phyloP scores from a whole-genome alignment of 352 stramenopile species.

The Pythium phragmitis region DNA sequence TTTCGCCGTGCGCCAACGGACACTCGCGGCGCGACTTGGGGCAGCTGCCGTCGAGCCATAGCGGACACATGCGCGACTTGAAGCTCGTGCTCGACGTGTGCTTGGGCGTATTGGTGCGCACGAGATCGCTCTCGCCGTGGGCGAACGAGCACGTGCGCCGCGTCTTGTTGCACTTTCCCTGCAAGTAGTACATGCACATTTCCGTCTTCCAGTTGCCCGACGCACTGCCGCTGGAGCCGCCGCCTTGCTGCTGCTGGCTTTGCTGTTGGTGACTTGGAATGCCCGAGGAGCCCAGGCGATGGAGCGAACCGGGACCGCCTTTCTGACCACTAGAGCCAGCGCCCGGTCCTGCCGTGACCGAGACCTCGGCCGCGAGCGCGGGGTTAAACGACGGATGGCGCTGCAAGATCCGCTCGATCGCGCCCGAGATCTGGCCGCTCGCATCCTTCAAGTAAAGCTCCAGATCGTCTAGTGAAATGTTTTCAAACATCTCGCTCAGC shows the following conservation, averaged over 20 bases:
- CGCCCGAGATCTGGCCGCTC: slow-evolving; percentile 47
- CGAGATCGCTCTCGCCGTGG: slow-evolving; percentile 78
- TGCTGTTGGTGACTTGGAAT: slow-evolving; percentile 15
- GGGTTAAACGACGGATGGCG: slow-evolving; percentile 76
- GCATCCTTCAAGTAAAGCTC: slow-evolving; percentile 49
- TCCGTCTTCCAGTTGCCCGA: slow-evolving; percentile 87
- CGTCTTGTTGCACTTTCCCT: slow-evolving; percentile 90
- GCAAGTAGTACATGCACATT: slow-evolving; percentile 89
- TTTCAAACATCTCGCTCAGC: slow-evolving; percentile 71
- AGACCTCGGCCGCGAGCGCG: slow-evolving; percentile 28
- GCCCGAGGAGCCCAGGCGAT: slow-evolving; percentile 25
- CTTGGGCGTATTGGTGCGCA: slow-evolving; percentile 39
- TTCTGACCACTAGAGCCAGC: slow-evolving; percentile 10
- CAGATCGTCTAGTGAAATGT: slow-evolving; percentile 62
- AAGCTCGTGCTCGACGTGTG: slow-evolving; percentile 45
- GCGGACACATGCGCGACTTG: slow-evolving; percentile 80
- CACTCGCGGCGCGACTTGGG: slow-evolving; percentile 78
- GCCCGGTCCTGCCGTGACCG: slow-evolving; percentile 7
- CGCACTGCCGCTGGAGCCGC: not conserved
- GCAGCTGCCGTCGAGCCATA: slow-evolving; percentile 73
- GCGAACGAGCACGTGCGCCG: slow-evolving; percentile 85
- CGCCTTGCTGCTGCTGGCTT: slow-evolving; percentile 26
- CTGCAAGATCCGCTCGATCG: slow-evolving; percentile 68
- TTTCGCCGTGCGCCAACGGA: slow-evolving; percentile 71
- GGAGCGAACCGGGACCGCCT: slow-evolving; percentile 2